These are phyloP conservation scores for Colletotrichum sp. DNA, from an alignment of 2,329 filamentous ascomycete genomes.

Conservation along the genomic window DNA sequence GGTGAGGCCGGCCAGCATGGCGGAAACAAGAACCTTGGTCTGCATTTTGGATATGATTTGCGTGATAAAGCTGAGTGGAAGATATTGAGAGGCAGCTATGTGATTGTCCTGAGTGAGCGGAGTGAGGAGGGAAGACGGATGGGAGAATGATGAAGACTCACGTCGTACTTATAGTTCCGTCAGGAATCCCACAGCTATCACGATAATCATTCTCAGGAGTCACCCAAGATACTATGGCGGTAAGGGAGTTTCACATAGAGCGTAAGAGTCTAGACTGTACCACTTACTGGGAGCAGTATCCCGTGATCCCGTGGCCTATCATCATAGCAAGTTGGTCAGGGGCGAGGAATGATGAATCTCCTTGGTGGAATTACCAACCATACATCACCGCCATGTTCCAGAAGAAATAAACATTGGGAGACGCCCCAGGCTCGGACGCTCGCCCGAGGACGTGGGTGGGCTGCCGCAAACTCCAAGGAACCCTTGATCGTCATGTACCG, in stretches of 20 bases:
- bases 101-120: neutral
- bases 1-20: constrained; percentile 11
- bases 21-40: constrained; percentile 10
- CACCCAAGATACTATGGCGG: neutral
- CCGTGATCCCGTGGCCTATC: neutral
- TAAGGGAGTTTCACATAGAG: constrained; percentile 13
- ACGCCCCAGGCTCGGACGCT: neutral
- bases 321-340: neutral
- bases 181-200: neutral
- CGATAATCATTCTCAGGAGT: neutral
- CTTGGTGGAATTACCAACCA: constrained; percentile 18
- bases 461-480: neutral
- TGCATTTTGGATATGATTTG: neutral
- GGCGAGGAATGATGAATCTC: neutral
- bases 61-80: neutral
- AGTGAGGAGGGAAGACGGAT: neutral
- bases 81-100: neutral
- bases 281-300: neutral
- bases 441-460: neutral
- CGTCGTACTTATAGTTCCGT: neutral
- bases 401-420: neutral
- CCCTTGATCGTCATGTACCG: neutral
- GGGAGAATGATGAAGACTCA: neutral
- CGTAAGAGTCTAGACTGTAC: neutral
- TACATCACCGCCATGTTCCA: neutral